A percentile compares a stretch with the other conserved stretches of the same genome.
Conservation (phyloP, 139 green algal species). For the Micractinium conductrix region DNA sequence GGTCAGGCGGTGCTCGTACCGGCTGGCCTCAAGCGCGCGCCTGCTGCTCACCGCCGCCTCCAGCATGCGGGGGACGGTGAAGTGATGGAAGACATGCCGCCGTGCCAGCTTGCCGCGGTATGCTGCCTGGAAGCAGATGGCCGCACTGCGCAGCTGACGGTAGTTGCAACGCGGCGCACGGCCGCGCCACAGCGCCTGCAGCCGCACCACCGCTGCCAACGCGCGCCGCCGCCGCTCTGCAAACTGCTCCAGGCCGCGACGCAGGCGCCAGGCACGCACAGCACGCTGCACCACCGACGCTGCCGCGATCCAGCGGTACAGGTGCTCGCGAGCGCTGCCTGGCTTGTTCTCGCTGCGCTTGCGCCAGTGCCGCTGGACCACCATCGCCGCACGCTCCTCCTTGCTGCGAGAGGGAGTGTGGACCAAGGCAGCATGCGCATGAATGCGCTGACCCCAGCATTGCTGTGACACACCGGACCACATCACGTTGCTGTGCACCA, state of each 20-base stretch:
- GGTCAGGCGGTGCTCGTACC: conserved; percentile 12
- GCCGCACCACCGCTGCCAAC: conserved; percentile 3
- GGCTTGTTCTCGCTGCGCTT: conserved; percentile 20
- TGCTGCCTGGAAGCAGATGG: conserved; percentile 48
- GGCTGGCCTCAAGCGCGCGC: conserved; percentile 8
- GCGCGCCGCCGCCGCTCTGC: not conserved
- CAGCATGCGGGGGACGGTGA: conserved; percentile 41
- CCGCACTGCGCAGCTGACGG: conserved; percentile 18
- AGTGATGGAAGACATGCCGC: conserved; percentile 35
- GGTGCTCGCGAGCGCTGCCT: conserved; percentile 43
- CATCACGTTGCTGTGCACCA: too few relatives aligned
- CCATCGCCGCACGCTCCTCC: conserved; percentile 76
- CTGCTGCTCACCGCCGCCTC: conserved; percentile 14
- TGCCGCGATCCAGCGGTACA: conserved; percentile 62
- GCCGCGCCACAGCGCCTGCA: conserved; percentile 60
- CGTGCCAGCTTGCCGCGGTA: conserved; percentile 47
- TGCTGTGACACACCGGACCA: too few relatives aligned
- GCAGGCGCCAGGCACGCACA: conserved; percentile 47
- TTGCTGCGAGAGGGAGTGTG: conserved; percentile 34
- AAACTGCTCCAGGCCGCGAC: conserved; percentile 20
- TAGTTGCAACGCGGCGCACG: not conserved
- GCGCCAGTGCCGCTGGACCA: conserved; percentile 70
- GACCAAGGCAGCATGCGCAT: too few relatives aligned
- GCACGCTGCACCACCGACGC: conserved; percentile 56
- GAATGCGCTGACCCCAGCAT: too few relatives aligned